Percentiles rank a stretch among this genome's conserved stretches.
These are phyloP conservation scores for Pyrenochaeta sp. DNA, from an alignment of 2,329 filamentous ascomycete genomes.

Conservation along the genomic window DNA sequence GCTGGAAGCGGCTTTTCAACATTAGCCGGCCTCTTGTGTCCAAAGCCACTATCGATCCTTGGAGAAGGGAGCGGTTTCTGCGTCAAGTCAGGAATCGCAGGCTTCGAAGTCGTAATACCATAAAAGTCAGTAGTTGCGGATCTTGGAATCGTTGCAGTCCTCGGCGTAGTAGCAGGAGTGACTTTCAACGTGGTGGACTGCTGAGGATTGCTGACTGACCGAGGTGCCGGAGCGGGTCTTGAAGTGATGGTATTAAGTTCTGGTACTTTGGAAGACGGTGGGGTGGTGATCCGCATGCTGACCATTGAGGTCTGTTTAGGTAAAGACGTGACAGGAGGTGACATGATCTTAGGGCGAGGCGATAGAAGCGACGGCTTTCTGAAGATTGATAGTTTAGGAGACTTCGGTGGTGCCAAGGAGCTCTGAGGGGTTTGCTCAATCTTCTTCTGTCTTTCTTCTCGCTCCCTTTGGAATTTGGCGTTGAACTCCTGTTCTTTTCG, in stretches of 20 bases:
- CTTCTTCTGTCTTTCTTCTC: neutral
- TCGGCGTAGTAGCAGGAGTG: neutral
- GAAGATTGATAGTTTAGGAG: slow-evolving; percentile 10
- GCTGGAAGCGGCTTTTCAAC: slow-evolving; percentile 13
- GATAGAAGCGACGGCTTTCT: slow-evolving; percentile 18
- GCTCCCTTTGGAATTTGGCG: slow-evolving; percentile 1
- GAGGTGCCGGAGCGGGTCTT: neutral
- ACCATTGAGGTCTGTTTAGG: slow-evolving; percentile 23
- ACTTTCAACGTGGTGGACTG: neutral
- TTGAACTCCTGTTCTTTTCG: neutral
- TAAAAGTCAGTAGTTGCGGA: neutral
- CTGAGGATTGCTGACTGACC: slow-evolving; percentile 7
- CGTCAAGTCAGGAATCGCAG: neutral
- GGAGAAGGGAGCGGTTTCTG: neutral
- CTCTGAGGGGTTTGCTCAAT: slow-evolving; percentile 6
- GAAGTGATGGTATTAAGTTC: neutral
- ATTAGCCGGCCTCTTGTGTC: slow-evolving; percentile 4
- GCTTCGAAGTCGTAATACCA: neutral
- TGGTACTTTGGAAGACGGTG: slow-evolving; percentile 5
- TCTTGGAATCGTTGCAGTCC: neutral
- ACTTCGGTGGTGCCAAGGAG: neutral
- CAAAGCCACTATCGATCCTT: slow-evolving; percentile 24
- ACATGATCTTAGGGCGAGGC: slow-evolving; percentile 4
- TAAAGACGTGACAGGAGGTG: neutral
- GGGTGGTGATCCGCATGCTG: slow-evolving; percentile 21